Conservation (phyloP, 345 rosid species). For the Alliaria petiolata region DNA sequence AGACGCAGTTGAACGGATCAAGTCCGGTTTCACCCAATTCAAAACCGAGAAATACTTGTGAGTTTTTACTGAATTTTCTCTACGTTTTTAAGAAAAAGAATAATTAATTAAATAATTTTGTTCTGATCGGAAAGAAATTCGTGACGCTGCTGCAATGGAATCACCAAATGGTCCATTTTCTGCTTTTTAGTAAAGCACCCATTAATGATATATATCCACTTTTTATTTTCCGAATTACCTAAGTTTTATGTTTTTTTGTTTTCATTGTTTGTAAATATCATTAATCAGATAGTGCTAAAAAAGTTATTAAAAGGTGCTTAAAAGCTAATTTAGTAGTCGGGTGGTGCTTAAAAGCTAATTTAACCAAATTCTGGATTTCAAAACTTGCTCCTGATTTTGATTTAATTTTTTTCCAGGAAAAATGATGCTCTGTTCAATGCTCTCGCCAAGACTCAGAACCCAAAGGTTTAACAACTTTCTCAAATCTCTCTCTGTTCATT, state of each 20-base stretch:
- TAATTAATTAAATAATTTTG: no score
- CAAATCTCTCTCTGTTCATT: not conserved
- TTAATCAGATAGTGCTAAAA: no score
- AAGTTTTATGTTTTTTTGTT: not conserved
- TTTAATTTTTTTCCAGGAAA: conserved; percentile 54
- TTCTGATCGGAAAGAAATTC: not conserved
- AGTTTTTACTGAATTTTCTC: not conserved
- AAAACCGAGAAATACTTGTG: conserved; percentile 77
- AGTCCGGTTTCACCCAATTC: conserved; percentile 70
- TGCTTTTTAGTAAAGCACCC: not conserved
- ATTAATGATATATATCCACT: not conserved
- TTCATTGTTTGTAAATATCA: not conserved
- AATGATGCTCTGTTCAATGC: conserved; percentile 50
- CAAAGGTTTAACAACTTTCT: conserved; percentile 63
- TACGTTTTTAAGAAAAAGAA: no score
- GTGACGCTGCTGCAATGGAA: conserved; percentile 20
- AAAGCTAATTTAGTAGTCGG: not conserved
- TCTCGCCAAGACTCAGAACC: conserved; percentile 79
- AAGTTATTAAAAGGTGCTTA: not conserved
- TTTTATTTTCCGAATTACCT: not conserved
- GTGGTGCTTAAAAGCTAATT: not conserved
- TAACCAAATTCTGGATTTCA: not conserved
- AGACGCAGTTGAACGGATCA: conserved; percentile 58
- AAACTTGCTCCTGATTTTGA: no score
- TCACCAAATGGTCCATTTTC: conserved; percentile 3